phyloP scores from a whole-genome alignment of 2,329 filamentous ascomycete species.

The Colletotrichum truncatum region DNA sequence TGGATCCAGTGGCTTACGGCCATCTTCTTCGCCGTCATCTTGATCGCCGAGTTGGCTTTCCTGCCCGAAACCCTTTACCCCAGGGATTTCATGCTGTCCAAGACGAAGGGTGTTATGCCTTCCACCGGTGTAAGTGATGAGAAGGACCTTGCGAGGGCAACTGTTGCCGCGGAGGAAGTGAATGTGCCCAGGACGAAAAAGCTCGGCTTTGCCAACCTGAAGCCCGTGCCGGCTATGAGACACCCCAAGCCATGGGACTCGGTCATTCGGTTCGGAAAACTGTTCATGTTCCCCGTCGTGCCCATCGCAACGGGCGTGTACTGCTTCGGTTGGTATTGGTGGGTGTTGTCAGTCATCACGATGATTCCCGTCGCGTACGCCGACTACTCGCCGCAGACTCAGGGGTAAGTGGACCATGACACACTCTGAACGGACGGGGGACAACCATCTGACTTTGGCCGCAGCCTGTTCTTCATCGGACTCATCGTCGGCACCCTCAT shows the following conservation, averaged over 20 bases:
- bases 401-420: constrained; percentile 47
- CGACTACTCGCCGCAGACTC: constrained; percentile 56
- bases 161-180: constrained; percentile 23
- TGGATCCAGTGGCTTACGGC: constrained; percentile 66
- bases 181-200: constrained; percentile 48
- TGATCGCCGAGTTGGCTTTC: constrained; percentile 57
- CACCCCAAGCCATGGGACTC: constrained; percentile 60
- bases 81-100: constrained; percentile 55
- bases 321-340: constrained; percentile 66
- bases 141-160: constrained; percentile 23
- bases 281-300: constrained; percentile 56
- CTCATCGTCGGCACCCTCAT: constrained; percentile 61
- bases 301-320: constrained; percentile 56
- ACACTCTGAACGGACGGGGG: neutral
- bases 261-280: constrained; percentile 53
- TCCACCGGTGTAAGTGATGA: constrained; percentile 19
- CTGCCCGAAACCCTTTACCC: constrained; percentile 67
- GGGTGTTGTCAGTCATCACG: constrained; percentile 62
- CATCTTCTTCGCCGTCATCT: constrained; percentile 58
- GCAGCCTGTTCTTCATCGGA: constrained; percentile 60
- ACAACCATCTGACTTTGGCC: neutral
- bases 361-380: constrained; percentile 61
- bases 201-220: constrained; percentile 54
- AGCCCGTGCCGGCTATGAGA: constrained; percentile 57
- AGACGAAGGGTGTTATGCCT: neutral